Evolutionary conservation across 805 yeast species (phyloP), one percentile per base, ranked within the genome.

Genomic region (Candida loeiensis): DNA sequence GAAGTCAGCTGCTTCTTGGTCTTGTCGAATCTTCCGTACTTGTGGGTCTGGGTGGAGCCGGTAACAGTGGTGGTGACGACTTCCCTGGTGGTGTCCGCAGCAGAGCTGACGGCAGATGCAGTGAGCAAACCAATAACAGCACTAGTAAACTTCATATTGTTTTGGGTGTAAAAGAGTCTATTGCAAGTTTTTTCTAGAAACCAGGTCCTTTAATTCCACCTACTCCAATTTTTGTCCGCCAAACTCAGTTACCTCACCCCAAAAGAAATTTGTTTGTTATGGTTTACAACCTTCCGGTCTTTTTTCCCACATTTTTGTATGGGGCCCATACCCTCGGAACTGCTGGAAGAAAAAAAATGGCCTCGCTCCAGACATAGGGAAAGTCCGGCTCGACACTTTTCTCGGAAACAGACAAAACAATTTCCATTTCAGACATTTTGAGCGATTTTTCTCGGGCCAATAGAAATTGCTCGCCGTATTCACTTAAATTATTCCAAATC

Each of bases 71-170:
- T 56, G 37, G 45, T 45, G 39, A 41, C 44, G 21, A 40, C 24
- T 26, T 41, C 47, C 41, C 45, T 44, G 36, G 41, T 35, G 34
- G 48, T 40, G 24, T 50, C 48, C 24, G 58, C 51, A 29, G 58
- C 56, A 20, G 54, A 39, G 15, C 45, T 58, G 20, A 49, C 40
- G 19, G 54, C 55, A 50, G 62, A 54, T 46, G 64, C 69, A 37
- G 72, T 62, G 45, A 62, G 49, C 40, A 69, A 60, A 35, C 72
- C 67, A 54, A 65, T 56, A 37, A 67, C 61, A 54, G 66, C 60
- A 49, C 61, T 58, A 39, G 71, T 50, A 40, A 71, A 59, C 64
- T 70, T 73, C 79, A 74, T 73, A 8, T 20, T 34, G 24, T 6
- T 27, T 28, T n/a, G n/a, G n/a, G n/a, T n/a, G n/a, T n/a, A 22